Evolutionary conservation across 768 basidiomycete genomes (phyloP).

Genomic region (Kwoniella mangroviensis): DNA sequence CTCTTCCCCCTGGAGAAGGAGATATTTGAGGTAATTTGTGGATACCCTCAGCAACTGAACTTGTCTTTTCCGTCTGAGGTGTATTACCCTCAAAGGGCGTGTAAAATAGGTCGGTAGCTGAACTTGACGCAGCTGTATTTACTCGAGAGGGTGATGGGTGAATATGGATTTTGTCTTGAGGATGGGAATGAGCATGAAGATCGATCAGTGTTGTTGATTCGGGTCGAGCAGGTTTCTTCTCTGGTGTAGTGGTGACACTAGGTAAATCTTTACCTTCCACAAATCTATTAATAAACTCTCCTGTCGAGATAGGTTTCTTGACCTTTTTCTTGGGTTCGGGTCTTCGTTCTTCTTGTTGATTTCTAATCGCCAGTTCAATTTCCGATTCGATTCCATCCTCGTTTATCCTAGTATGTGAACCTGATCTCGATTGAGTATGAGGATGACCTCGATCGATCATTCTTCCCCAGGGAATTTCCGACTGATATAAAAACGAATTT

Average conservation of each 20-base stretch:
- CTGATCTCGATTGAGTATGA: not conserved
- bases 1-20: not conserved
- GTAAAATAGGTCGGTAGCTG: slow-evolving; percentile 23
- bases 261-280: slow-evolving; percentile 14
- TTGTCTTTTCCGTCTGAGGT: slow-evolving; percentile 14
- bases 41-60: slow-evolving; percentile 11
- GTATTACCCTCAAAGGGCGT: slow-evolving; percentile 23
- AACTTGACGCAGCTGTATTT: slow-evolving; percentile 12
- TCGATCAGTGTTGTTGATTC: slow-evolving; percentile 15
- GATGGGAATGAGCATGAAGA: not conserved
- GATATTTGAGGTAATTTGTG: slow-evolving; percentile 2
- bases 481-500: slow-evolving; percentile 12
- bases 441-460: not conserved
- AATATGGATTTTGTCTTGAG: not conserved
- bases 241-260: not conserved
- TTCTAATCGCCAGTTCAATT: not conserved
- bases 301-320: slow-evolving; percentile 1
- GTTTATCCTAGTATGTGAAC: not conserved
- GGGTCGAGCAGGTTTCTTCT: slow-evolving; percentile 12
- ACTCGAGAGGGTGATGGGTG: slow-evolving; percentile 10
- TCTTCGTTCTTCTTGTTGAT: not conserved
- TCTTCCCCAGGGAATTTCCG: slow-evolving; percentile 21
- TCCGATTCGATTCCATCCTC: not conserved
- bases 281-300: not conserved
- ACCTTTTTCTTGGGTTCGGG: not conserved